A percentile compares a stretch with the other conserved stretches of the same genome.
Conservation (phyloP, 345 rosid species). For the Ceriops zippeliana region DNA sequence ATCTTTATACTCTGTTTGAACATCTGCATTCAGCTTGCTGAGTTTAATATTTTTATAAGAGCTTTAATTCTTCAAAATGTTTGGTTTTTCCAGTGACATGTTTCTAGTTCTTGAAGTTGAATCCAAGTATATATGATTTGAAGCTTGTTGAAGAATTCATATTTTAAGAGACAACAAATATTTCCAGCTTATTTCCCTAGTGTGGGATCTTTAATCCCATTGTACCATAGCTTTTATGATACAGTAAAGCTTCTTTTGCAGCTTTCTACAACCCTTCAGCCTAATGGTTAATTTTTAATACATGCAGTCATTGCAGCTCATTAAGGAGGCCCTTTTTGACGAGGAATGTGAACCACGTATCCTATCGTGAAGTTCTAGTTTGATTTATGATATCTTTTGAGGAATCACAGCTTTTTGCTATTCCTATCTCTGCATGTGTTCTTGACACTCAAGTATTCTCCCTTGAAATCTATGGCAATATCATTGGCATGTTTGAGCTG, state of each 20-base stretch:
- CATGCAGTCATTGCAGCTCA: slow-evolving; percentile 77
- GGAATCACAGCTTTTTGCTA: background rate
- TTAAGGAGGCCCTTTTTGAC: slow-evolving; percentile 70
- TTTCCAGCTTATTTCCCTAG: background rate
- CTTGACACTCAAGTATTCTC: slow-evolving; percentile 83
- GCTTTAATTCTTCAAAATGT: background rate
- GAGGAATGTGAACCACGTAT: slow-evolving; percentile 86
- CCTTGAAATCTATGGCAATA: slow-evolving; percentile 81
- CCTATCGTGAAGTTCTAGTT: slow-evolving; percentile 27
- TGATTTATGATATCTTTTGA: background rate
- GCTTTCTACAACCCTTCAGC: background rate
- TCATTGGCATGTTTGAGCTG: slow-evolving; percentile 94
- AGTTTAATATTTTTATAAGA: no score
- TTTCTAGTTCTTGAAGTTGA: background rate
- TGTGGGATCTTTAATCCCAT: background rate
- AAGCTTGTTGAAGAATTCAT: background rate
- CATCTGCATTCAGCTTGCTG: background rate
- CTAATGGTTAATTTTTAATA: slow-evolving; percentile 13
- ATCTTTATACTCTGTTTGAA: background rate
- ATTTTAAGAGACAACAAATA: background rate
- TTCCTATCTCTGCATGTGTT: slow-evolving; percentile 19
- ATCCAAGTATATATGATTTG: background rate
- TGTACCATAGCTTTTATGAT: background rate
- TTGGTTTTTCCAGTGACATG: background rate
- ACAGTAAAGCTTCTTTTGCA: background rate